phyloP scores from a whole-genome alignment of 2,329 filamentous ascomycete species.

The Penicillium crustosum region DNA sequence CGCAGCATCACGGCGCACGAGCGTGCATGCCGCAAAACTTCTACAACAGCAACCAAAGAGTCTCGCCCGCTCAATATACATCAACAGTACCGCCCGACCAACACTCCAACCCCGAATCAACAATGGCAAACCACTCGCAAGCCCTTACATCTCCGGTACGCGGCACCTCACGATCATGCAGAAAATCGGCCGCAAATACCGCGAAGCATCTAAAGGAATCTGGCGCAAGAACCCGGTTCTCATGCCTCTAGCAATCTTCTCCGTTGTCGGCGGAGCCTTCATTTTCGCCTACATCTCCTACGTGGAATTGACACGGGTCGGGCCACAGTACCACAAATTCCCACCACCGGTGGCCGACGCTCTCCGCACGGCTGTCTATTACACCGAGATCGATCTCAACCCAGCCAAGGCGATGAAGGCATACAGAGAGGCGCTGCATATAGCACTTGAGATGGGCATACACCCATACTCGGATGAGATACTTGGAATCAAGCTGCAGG shows the following conservation, averaged over 20 bases:
- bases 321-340: conserved; percentile 45
- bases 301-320: conserved; percentile 44
- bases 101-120: conserved; percentile 6
- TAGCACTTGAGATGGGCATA: conserved; percentile 71
- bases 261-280: conserved; percentile 34
- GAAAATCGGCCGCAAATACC: conserved; percentile 35
- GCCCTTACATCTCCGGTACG: conserved; percentile 2
- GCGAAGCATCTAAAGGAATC: conserved; percentile 39
- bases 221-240: conserved; percentile 47
- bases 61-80: conserved; percentile 26
- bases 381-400: conserved; percentile 73
- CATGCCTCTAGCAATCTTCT: conserved; percentile 44
- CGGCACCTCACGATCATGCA: conserved; percentile 32
- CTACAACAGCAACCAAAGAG: conserved; percentile 18
- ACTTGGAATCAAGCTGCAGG: conserved; percentile 80
- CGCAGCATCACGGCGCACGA: conserved; percentile 30
- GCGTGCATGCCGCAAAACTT: conserved; percentile 25
- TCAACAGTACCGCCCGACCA: conserved; percentile 17
- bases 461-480: conserved; percentile 91
- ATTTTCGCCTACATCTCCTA: conserved; percentile 45
- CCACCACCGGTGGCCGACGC: conserved; percentile 53
- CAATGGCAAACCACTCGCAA: conserved; percentile 3
- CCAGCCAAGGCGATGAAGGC: conserved; percentile 76
- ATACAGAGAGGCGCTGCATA: conserved; percentile 75
- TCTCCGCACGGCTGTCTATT: conserved; percentile 82